Evolutionary conservation across 208 protist species (phyloP), one percentile per base, ranked within the genome.

Genomic region (Entamoeba dispar): DNA sequence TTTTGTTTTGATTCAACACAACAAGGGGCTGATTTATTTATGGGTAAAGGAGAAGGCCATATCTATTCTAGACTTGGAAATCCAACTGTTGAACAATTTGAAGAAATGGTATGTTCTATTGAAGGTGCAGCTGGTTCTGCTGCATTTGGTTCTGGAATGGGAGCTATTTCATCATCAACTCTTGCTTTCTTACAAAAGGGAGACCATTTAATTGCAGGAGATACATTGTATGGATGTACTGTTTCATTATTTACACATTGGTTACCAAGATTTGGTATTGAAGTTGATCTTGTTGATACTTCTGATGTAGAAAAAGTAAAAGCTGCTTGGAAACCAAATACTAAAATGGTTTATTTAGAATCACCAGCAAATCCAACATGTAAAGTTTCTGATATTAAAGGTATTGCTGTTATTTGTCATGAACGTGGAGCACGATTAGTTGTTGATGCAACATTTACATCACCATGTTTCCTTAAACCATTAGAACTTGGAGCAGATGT

Each of bases 371-470:
- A 94, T n/a, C 93, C 93, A 27, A 93, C 22, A 7, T 22, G 7
- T 12, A 77, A 51, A 17, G 50, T 94, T 50, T 31, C 91, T 49
- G 93, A 94, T 57, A 92, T 94, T 57, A 91, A 17, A 34, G 93
- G 6, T 47, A 27, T 93, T 94, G 91, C 91, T 49, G 17, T 73
- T 10, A 93, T 94, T 22, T 97, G 97, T 47, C 95, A 98, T 91
- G 51, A 91, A 50, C 92, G 96, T 93, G 94, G 95, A 52, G 95
- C 96, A 77, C 93, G 98, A 90, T 94, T 98, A 1, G 96, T 97
- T 22, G 97, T 98, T 50, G 98, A 98, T 94, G 98, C 97, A 95
- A 98, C 98, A 4, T 98, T 98, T 95, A 97, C 98, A 96, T 97
- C 97, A 10, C 97, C 97, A 19, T 31, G 50, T 15, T 69, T 86